Conservation (phyloP, 768 basidiomycete genomes). For the Hygrophoropsis aurantiaca region DNA sequence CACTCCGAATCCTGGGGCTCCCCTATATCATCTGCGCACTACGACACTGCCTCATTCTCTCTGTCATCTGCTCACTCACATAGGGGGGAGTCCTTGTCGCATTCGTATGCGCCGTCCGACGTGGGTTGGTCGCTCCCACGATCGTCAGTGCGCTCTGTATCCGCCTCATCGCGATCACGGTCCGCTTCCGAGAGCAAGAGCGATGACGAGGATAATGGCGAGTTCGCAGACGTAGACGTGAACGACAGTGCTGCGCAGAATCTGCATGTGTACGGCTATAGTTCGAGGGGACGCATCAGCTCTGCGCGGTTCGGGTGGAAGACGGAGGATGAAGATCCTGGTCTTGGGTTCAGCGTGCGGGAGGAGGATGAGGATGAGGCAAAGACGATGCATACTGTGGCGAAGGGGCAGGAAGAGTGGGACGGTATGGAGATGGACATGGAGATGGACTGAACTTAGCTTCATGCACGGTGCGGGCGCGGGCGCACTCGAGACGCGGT, state of each 20-base stretch:
- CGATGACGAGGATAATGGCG: constrained; percentile 34
- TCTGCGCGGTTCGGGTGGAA: constrained; percentile 32
- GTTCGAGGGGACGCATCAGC: constrained; percentile 23
- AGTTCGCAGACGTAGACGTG: constrained; percentile 21
- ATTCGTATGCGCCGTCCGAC: constrained; percentile 21
- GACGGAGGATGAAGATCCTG: constrained; percentile 44
- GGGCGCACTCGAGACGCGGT: too few species aligned
- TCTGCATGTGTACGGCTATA: constrained; percentile 20
- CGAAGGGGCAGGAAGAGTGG: constrained; percentile 27
- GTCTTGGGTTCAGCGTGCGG: constrained; percentile 37
- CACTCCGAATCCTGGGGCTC: constrained; percentile 33
- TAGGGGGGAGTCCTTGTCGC: constrained; percentile 11
- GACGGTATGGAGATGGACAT: constrained; percentile 57
- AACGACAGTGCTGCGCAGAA: constrained; percentile 10
- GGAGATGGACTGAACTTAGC: constrained; percentile 24
- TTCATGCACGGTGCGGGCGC: background rate
- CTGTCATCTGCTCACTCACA: constrained; percentile 17
- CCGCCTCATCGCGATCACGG: constrained; percentile 30
- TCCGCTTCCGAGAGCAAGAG: constrained; percentile 33
- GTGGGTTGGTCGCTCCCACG: constrained; percentile 56
- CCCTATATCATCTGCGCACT: constrained; percentile 29
- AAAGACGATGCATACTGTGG: constrained; percentile 17
- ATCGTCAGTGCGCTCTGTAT: constrained; percentile 49
- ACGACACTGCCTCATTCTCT: constrained; percentile 22
- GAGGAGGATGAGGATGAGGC: constrained; percentile 49